phyloP scores from a whole-genome alignment of 2,329 filamentous ascomycete genomes.

The Aspergillus eucalypticola region DNA sequence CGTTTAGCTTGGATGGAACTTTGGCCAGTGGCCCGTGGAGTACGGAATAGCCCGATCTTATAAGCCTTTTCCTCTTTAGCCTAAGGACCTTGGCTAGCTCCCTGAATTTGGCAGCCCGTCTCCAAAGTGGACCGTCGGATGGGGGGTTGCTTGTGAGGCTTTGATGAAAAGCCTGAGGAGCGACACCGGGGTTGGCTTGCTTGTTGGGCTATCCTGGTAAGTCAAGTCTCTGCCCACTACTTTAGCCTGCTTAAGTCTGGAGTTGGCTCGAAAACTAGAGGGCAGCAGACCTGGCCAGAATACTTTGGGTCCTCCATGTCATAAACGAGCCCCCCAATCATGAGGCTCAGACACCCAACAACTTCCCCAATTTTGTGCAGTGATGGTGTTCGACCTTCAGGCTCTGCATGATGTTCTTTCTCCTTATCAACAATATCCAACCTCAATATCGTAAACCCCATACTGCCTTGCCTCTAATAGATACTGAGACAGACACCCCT shows the following conservation, averaged over 20 bases:
- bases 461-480: background rate
- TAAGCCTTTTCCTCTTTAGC: conserved; percentile 1
- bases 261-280: background rate
- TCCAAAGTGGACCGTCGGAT: background rate
- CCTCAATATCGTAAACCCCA: background rate
- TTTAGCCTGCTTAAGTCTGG: background rate
- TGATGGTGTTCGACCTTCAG: background rate
- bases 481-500: background rate
- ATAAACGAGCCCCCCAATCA: conserved; percentile 4
- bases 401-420: background rate
- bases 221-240: background rate
- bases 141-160: background rate
- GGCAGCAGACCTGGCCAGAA: background rate
- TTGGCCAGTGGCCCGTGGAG: conserved; percentile 9
- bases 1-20: background rate
- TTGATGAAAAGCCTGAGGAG: conserved; percentile 5
- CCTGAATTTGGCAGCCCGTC: background rate
- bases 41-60: background rate
- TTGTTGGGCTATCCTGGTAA: background rate
- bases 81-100: background rate
- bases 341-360: background rate
- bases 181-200: background rate
- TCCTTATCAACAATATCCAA: background rate
- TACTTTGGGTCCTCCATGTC: background rate
- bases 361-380: background rate